phyloP scores from a whole-genome alignment of 2,329 filamentous ascomycete genomes.

The Dichotomopilus funicola region DNA sequence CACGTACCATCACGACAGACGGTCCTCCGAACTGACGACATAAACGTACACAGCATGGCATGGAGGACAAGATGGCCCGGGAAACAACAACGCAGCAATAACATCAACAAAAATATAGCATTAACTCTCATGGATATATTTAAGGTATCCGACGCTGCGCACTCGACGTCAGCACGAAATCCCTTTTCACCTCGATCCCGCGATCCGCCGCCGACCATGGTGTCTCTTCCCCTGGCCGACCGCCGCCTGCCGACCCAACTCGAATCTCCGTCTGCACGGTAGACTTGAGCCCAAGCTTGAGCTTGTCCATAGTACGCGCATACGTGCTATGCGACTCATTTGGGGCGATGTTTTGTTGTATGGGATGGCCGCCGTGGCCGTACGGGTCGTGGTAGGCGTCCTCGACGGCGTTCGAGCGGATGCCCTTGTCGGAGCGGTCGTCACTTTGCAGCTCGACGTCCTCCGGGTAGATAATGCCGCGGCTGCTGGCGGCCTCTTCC shows the following conservation, averaged over 20 bases:
- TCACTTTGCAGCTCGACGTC: slow-evolving; percentile 21
- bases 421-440: slow-evolving; percentile 19
- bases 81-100: too few relatives aligned
- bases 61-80: too few relatives aligned
- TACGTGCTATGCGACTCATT: neutral
- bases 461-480: slow-evolving; percentile 20
- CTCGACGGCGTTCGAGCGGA: neutral
- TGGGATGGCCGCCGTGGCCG: neutral
- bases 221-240: neutral
- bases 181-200: slow-evolving; percentile 16
- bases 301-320: slow-evolving; percentile 1
- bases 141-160: neutral
- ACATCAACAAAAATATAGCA: neutral
- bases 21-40: too few relatives aligned
- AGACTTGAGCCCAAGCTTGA: slow-evolving; percentile 16
- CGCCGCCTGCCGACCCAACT: slow-evolving; percentile 7
- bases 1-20: too few relatives aligned
- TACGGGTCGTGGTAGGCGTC: neutral
- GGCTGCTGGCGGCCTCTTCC: slow-evolving; percentile 6
- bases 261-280: slow-evolving; percentile 20
- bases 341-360: neutral
- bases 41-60: too few relatives aligned
- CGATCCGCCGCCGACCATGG: neutral
- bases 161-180: neutral
- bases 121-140: neutral